Percentiles rank a stretch among this genome's conserved stretches.
These are phyloP conservation scores for Podaxis pistillaris DNA, from an alignment of 768 basidiomycete species.

Conservation along the genomic window DNA sequence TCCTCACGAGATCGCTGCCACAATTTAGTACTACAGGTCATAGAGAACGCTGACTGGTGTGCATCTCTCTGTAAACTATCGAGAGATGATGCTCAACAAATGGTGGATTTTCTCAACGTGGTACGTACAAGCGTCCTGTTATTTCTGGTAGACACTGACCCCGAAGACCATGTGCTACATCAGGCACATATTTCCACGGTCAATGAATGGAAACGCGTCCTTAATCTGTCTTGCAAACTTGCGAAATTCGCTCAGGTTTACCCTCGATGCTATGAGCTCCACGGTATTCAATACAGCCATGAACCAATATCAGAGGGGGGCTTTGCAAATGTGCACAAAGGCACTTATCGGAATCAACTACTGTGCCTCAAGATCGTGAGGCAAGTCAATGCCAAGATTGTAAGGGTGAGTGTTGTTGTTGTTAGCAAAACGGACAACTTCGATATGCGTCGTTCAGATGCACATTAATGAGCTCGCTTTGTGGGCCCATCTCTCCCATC, in stretches of 20 bases:
- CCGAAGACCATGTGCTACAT: not conserved
- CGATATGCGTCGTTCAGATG: not conserved
- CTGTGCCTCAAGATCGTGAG: not conserved
- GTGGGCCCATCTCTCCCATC: constrained; percentile 33
- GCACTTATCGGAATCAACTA: not conserved
- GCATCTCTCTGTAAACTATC: not conserved
- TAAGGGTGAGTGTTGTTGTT: not conserved
- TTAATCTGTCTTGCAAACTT: not conserved
- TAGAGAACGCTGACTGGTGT: not conserved
- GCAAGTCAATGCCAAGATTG: not conserved
- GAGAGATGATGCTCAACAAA: not conserved
- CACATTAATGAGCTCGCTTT: constrained; percentile 25
- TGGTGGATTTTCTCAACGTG: not conserved
- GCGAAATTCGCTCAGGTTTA: not conserved
- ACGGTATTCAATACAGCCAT: not conserved
- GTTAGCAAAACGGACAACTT: not conserved
- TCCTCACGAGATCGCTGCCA: not conserved
- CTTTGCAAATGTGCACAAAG: not conserved
- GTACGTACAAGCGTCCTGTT: not conserved
- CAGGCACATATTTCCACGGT: not conserved
- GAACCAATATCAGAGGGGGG: not conserved
- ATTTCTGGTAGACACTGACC: not conserved
- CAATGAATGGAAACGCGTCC: not conserved
- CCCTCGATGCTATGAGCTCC: not conserved
- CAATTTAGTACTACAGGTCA: not conserved